Evolutionary conservation across 2,329 filamentous ascomycete genomes (phyloP).

Genomic region (Lasiodiplodia gonubiensis): DNA sequence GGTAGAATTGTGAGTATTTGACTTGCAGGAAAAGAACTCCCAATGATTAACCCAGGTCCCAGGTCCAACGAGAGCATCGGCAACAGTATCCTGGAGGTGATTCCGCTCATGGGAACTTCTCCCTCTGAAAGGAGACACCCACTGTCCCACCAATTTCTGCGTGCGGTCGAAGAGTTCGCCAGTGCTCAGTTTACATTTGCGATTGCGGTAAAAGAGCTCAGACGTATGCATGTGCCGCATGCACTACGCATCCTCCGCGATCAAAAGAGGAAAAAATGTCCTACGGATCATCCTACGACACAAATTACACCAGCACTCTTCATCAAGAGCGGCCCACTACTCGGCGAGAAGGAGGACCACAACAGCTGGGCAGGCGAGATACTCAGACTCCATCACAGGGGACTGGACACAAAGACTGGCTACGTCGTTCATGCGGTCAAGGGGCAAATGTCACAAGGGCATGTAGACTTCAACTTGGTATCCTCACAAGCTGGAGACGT

Average conservation of each 20-base stretch:
- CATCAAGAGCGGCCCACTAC: slow-evolving; percentile 13
- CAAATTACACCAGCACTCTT: slow-evolving; percentile 16
- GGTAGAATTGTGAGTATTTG: slow-evolving; percentile 36
- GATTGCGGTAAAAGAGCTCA: slow-evolving; percentile 28
- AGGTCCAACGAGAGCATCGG: slow-evolving; percentile 38
- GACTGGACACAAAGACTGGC: slow-evolving; percentile 37
- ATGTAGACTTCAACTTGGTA: slow-evolving; percentile 42
- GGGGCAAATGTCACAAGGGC: slow-evolving; percentile 45
- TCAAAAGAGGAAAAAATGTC: slow-evolving; percentile 11
- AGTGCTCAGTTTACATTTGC: slow-evolving; percentile 41
- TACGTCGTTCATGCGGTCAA: slow-evolving; percentile 49
- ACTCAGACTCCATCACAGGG: slow-evolving; percentile 35
- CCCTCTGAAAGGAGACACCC: slow-evolving; percentile 35
- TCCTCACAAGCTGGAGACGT: slow-evolving; percentile 64
- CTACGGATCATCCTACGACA: neutral
- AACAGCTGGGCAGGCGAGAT: slow-evolving; percentile 18
- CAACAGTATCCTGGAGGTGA: slow-evolving; percentile 10
- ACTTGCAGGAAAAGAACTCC: neutral
- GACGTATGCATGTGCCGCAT: slow-evolving; percentile 11
- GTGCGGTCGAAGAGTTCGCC: slow-evolving; percentile 47
- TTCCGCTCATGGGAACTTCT: slow-evolving; percentile 8
- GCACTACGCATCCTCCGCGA: slow-evolving; percentile 7
- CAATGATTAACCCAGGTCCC: slow-evolving; percentile 35
- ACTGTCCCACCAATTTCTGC: slow-evolving; percentile 38
- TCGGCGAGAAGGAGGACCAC: slow-evolving; percentile 16